Base-by-base conservation (phyloP, 768 basidiomycete species). In the Postia placenta region DNA sequence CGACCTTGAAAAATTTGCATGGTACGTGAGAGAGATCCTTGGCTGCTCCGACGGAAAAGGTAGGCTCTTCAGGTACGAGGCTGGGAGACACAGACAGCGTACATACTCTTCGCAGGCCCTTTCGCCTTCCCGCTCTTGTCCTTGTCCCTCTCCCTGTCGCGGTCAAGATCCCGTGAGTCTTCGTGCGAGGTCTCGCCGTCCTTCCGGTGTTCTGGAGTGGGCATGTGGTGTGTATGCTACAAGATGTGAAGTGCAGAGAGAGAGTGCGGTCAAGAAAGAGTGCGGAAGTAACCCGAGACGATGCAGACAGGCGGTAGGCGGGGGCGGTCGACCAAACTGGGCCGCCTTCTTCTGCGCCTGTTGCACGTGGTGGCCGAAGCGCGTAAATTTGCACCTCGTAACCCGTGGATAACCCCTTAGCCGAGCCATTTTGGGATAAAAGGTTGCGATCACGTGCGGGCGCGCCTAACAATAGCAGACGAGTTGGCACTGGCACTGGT, bases 1-100 rank as follows among this genome's bases (percentile, higher is more conserved):
- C 92, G 55, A 90, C 87, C 63, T 87, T 90, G 81, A 83, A 96
- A 79, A 97, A 97, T 71, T 95, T 90, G 74, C 95, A 98, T 1
- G 94, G 94, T 12, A 98, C 95, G 74, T 96, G 93, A 2, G 89
- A 90, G 48, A 97, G 78, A 64, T 92, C 90, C 66, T 92, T 91
- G 43, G 83, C 85, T 85, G 64, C 28, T 23, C 23, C 46, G 51
- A 54, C 47, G 27, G 28, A 15, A 42, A 41, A 5, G 41, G 24
- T 14, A 25, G n/a, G 15, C 25, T 42, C 19, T 30, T 44, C 35
- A 42, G 27, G 24, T 22, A 36, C 33, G 17, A 36, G 45, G 27
- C 5, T 3, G 4, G 36, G 4, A 5, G 27, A 7, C 17, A 26
- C 5, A 40, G 12, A 22, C 2, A 15, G 24, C 9, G 24, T 40